These are phyloP conservation scores for Calamus simplicifolius DNA, from an alignment of 176 grass and related monocot genomes.

Conservation along the genomic window DNA sequence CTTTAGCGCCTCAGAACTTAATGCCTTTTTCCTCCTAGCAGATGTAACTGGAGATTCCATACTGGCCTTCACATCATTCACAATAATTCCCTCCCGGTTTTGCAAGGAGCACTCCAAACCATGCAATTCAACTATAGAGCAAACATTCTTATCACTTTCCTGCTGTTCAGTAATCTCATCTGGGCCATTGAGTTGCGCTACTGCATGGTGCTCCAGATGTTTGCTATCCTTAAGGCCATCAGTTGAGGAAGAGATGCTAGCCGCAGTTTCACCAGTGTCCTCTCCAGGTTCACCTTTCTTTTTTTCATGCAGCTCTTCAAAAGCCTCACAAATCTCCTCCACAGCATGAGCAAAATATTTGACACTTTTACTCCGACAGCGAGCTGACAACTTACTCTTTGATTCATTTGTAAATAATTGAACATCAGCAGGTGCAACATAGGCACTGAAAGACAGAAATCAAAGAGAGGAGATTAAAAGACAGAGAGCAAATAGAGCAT, in stretches of 20 bases:
- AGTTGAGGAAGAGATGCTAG: background rate
- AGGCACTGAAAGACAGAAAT: conserved; percentile 53
- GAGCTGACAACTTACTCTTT: conserved; percentile 49
- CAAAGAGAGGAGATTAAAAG: background rate
- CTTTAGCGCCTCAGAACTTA: conserved; percentile 19
- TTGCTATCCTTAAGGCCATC: conserved; percentile 28
- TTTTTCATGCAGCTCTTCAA: conserved; percentile 39
- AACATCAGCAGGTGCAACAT: conserved; percentile 69
- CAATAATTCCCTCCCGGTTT: conserved; percentile 9
- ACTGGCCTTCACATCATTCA: conserved; percentile 3
- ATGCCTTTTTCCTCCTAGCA: conserved; percentile 28
- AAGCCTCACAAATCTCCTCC: conserved; percentile 76
- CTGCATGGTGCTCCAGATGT: conserved; percentile 35
- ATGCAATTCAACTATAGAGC: conserved; percentile 20
- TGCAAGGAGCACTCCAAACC: conserved; percentile 18
- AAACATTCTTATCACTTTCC: conserved; percentile 20
- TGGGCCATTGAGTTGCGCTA: conserved; percentile 29
- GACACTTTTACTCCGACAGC: conserved; percentile 45
- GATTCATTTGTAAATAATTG: conserved; percentile 63
- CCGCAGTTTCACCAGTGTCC: background rate
- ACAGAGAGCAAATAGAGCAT: too few relatives aligned
- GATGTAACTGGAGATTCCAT: conserved; percentile 11
- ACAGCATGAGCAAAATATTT: conserved; percentile 61
- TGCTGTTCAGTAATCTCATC: conserved; percentile 20
- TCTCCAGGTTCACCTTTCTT: conserved; percentile 1